Base-by-base conservation (phyloP, 768 basidiomycete genomes). In the Dentipellis fragilis region DNA sequence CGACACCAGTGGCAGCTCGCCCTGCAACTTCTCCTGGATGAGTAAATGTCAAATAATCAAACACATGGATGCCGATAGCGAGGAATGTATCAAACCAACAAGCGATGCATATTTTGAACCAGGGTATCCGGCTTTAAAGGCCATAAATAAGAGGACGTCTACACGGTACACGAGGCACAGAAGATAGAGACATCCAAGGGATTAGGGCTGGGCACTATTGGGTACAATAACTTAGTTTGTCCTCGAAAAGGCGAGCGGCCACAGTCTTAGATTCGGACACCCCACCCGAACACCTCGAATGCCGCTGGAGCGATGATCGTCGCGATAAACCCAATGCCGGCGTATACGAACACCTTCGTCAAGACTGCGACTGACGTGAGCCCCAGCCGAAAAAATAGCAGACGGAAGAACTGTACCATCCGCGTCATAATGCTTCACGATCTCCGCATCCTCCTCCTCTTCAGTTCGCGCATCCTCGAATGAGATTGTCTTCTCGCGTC, bases 331-430 rank as follows among this genome's bases (percentile, higher is more conserved):
- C 80, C 91, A 57, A 98, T 95, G 0, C 94, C 93, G 51, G 80
- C 77, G 66, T 97, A 95, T 4, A 94, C 93, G 46, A 91, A 81
- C 11, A 93, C 83, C 72, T 93, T 94, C 23, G 92, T 93, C 58
- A 93, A 69, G 8, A 93, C 91, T 92, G 39, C 17, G 37, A 34
- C 1, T 17, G 34, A 21, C 48, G 19, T 58, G 22, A 51, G 53
- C 56, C 51, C 46, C 38, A 51, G 36, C 48, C 10, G 35, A 46
- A 35, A 8, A 9, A 22, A 34, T 34, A 58, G 34, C 35, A 58
- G 34, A 65, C 54, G 42, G 6, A 21, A 8, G 19, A n/a, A 49
- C 34, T 81, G 59, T 55, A 89, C 90, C 90, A 69, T 89, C 89
- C 11, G 87, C 89, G 70, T 92, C 91, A 62, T 91, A 90, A 70